Conservation (phyloP, 345 rosid genomes). For the Salix viminalis region DNA sequence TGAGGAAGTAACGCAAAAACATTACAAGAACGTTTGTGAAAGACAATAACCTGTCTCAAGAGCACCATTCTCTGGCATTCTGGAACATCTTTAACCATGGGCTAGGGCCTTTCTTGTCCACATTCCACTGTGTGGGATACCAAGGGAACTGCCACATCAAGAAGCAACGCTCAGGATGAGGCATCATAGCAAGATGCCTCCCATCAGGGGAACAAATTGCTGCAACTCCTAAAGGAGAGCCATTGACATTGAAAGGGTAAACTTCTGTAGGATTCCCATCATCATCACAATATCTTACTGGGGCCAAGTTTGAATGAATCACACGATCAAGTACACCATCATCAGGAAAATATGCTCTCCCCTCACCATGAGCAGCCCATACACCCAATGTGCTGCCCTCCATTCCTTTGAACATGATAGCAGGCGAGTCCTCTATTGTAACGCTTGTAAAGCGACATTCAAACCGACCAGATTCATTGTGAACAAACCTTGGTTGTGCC, state of each 20-base stretch:
- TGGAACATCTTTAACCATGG: conserved; percentile 97
- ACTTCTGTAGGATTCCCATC: conserved; percentile 73
- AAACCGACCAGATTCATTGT: conserved; percentile 87
- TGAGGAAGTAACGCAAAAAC: neutral
- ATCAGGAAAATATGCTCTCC: conserved; percentile 86
- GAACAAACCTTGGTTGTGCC: conserved; percentile 80
- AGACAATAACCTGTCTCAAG: conserved; percentile 3
- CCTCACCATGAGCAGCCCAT: conserved; percentile 98
- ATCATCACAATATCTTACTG: conserved; percentile 82
- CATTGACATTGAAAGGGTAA: conserved; percentile 86
- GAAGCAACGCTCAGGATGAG: conserved; percentile 97
- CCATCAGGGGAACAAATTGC: conserved; percentile 95
- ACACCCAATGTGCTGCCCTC: conserved; percentile 91
- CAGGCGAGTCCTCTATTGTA: conserved; percentile 68
- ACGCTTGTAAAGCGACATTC: conserved; percentile 90
- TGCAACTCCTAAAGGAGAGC: conserved; percentile 93
- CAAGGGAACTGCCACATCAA: conserved; percentile 99
- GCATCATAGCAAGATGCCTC: conserved; percentile 97
- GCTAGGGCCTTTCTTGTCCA: conserved; percentile 83
- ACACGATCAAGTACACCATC: conserved; percentile 74
- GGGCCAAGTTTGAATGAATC: conserved; percentile 65
- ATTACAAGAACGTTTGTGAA: neutral
- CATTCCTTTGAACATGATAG: conserved; percentile 93
- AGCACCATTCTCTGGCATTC: conserved; percentile 94
- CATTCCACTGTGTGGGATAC: conserved; percentile 80